Conservation (phyloP, 192 early-diverging fungal species). For the Coemansia sp. region DNA sequence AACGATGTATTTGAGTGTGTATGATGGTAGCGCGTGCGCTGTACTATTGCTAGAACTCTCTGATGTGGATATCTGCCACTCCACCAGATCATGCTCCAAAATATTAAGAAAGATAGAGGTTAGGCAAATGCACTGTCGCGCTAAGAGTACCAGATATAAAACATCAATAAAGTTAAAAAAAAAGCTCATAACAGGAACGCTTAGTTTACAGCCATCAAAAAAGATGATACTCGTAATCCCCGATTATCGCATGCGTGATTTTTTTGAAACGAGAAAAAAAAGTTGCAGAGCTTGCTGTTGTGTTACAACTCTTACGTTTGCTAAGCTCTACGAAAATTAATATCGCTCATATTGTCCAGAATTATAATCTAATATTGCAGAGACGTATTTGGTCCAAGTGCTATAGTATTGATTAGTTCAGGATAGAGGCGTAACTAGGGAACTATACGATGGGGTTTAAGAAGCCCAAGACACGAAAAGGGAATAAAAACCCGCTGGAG, state of each 20-base stretch:
- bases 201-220: neutral
- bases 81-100: neutral
- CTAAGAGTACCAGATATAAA: neutral
- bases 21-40: no score
- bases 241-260: neutral
- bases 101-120: neutral
- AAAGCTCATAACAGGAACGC: neutral
- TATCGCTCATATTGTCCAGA: neutral
- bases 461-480: conserved; percentile 38
- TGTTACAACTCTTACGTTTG: neutral
- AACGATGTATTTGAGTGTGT: neutral
- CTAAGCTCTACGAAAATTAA: neutral
- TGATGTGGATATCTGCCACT: neutral
- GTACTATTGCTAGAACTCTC: no score
- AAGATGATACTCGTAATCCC: neutral
- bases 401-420: neutral
- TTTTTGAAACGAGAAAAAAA: neutral
- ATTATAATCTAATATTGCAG: no score
- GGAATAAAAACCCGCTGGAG: conserved; percentile 8
- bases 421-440: neutral
- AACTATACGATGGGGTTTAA: conserved; percentile 36
- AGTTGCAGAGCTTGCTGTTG: neutral
- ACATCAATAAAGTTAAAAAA: neutral
- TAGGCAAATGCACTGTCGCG: neutral
- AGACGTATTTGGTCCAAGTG: no score